Conservation (phyloP, 164 flowering plant genomes). For the Dillenia suffruticosa region DNA sequence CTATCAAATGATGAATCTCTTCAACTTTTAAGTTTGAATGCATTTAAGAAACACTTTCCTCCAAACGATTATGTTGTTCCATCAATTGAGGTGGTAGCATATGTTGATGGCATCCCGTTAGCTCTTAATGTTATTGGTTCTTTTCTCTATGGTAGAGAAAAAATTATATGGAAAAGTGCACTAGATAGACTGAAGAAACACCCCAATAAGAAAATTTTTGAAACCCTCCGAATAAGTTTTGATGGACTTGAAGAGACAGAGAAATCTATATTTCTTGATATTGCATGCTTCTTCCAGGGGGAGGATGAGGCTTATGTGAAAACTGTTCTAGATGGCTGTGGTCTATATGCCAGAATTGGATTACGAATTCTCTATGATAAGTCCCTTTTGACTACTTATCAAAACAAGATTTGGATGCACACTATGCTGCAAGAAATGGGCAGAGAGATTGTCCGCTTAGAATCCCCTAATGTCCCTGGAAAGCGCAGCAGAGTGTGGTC, state of each 20-base stretch:
- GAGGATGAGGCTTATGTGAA: constrained; percentile 1
- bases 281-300: constrained; percentile 10
- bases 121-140: constrained; percentile 12
- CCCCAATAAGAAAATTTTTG: constrained; percentile 1
- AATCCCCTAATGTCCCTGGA: neutral
- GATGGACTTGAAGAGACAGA: neutral
- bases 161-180: neutral
- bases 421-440: constrained; percentile 7
- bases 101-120: constrained; percentile 8
- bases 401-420: constrained; percentile 8
- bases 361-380: no score
- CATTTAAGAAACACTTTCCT: constrained; percentile 3
- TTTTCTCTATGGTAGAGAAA: neutral
- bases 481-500: constrained; percentile 5
- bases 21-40: constrained; percentile 10
- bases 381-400: no score
- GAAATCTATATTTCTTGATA: constrained; percentile 6
- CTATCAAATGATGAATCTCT: constrained; percentile 1
- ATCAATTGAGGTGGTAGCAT: neutral
- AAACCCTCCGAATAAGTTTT: neutral
- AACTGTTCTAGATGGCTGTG: no score
- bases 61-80: neutral
- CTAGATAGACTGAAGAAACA: neutral
- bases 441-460: constrained; percentile 3
- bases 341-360: no score